Evolutionary conservation across 768 basidiomycete genomes (phyloP).

Genomic region (Sistotremastrum suecicum): DNA sequence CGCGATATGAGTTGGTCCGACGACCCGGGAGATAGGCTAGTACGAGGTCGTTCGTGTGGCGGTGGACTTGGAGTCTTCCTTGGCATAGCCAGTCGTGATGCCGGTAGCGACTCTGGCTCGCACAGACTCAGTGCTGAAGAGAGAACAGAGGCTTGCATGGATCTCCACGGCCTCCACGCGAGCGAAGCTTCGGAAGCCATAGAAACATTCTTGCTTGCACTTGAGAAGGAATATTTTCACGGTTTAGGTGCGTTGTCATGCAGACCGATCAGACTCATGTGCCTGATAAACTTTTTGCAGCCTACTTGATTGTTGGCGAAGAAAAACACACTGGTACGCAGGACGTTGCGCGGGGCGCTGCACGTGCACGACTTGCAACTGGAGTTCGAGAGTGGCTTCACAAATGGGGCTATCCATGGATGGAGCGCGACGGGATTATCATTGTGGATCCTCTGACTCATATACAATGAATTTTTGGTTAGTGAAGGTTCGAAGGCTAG

Average conservation of each 20-base stretch:
- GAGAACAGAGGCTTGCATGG: conserved; percentile 75
- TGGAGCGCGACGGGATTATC: conserved; percentile 78
- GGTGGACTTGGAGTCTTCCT: conserved; percentile 76
- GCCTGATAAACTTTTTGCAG: conserved; percentile 22
- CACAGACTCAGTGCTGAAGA: conserved; percentile 60
- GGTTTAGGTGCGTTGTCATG: conserved; percentile 50
- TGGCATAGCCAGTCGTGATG: conserved; percentile 59
- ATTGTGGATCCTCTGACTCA: conserved; percentile 83
- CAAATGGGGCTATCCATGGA: conserved; percentile 94
- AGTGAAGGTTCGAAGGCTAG: not conserved
- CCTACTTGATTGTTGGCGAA: conserved; percentile 86
- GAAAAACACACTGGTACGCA: conserved; percentile 95
- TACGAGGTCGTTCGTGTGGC: conserved; percentile 62
- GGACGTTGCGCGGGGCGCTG: conserved; percentile 66
- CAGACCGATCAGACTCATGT: not conserved
- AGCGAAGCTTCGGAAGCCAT: conserved; percentile 86
- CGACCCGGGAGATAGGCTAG: conserved; percentile 65
- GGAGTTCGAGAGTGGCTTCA: conserved; percentile 87
- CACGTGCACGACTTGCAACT: conserved; percentile 68
- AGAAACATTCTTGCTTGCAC: conserved; percentile 73
- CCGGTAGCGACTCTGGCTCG: conserved; percentile 30
- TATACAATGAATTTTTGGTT: conserved; percentile 3
- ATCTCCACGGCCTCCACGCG: conserved; percentile 88
- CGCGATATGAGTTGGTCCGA: conserved; percentile 70
- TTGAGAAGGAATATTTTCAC: conserved; percentile 79